Conservation (phyloP, 2,329 filamentous ascomycete species). For the Diplocarpon mali region DNA sequence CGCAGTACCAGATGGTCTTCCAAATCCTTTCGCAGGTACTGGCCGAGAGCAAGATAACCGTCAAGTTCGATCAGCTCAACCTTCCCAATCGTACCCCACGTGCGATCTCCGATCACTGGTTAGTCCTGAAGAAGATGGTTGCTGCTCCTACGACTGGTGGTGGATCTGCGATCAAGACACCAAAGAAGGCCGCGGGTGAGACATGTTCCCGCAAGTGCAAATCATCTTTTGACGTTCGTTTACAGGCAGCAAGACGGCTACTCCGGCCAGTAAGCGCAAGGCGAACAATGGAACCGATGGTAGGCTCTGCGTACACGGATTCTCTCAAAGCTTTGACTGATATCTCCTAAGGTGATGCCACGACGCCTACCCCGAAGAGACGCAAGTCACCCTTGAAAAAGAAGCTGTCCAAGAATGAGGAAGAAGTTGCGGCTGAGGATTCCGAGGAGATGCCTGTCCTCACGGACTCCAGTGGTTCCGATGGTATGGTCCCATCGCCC, state of each 20-base stretch:
- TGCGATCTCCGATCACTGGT: background rate
- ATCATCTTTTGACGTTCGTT: too few relatives aligned
- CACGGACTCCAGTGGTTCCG: background rate
- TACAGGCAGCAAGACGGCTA: background rate
- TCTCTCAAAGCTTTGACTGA: background rate
- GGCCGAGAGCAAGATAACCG: background rate
- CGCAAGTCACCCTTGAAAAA: background rate
- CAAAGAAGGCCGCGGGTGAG: too few relatives aligned
- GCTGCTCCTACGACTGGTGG: too few relatives aligned
- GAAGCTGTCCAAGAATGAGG: background rate
- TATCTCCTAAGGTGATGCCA: background rate
- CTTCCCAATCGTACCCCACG: background rate
- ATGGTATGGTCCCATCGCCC: background rate
- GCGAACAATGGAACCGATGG: background rate
- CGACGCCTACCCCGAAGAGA: background rate
- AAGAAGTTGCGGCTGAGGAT: background rate
- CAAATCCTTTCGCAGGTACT: background rate
- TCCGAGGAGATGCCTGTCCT: background rate
- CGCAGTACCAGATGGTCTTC: background rate
- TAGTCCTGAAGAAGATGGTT: background rate
- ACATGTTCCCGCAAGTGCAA: too few relatives aligned
- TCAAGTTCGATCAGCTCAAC: conserved; percentile 1
- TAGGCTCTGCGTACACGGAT: too few relatives aligned
- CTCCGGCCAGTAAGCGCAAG: background rate
- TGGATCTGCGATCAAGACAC: too few relatives aligned